phyloP scores from a whole-genome alignment of 176 grass and related monocot species.

The barley (Hordeum vulgare) region MorexV3_pseudomolecules_assembly NC_058522.1:468900853-468901352 shows the following conservation, averaged over 20 bases:
- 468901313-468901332: too few relatives aligned
- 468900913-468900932: not conserved
- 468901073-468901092: constrained; percentile 12
- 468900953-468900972: constrained; percentile 24
- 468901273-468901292: not conserved
- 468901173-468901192: not conserved
- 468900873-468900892: not conserved
- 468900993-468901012: constrained; percentile 23
- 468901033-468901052: not conserved
- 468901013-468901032: not conserved
- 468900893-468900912: constrained; percentile 13
- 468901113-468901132: not conserved
- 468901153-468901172: not conserved
- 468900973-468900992: constrained; percentile 22
- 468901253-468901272: not conserved
- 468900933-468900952: constrained; percentile 12
- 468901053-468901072: not conserved
- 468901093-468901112: constrained; percentile 11
- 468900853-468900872: not conserved
- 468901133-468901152: not conserved
- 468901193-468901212: too few relatives aligned
- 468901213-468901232: not conserved
- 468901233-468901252: too few relatives aligned
- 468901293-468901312: not conserved
- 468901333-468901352: too few relatives aligned